Evolutionary conservation across 169 alveolate genomes (phyloP).

Genomic region (Cryptosporidium ryanae): DNA sequence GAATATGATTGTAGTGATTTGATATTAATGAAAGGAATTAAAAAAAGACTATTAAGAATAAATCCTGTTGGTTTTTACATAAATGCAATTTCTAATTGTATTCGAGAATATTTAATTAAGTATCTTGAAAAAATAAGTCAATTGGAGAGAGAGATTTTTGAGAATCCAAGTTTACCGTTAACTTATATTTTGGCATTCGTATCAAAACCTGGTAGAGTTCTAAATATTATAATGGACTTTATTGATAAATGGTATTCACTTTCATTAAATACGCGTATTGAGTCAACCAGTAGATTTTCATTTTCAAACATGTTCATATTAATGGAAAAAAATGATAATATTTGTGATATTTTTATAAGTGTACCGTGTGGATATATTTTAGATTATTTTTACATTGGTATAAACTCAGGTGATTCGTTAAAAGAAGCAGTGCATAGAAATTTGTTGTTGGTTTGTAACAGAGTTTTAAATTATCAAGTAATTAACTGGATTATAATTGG

Average conservation of each 20-base stretch:
- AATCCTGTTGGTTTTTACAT: conserved; percentile 61
- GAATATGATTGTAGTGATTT: not conserved
- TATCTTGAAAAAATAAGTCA: conserved; percentile 44
- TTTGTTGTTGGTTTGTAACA: conserved; percentile 36
- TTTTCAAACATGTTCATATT: conserved; percentile 24
- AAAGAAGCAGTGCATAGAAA: conserved; percentile 30
- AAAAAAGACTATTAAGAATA: conserved; percentile 31
- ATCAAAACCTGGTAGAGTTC: conserved; percentile 20
- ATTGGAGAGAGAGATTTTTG: conserved; percentile 44
- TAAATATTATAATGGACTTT: conserved; percentile 23
- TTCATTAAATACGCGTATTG: conserved; percentile 8
- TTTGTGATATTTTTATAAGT: conserved; percentile 42
- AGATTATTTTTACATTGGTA: conserved; percentile 43
- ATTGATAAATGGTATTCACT: conserved; percentile 58
- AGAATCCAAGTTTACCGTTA: conserved; percentile 40
- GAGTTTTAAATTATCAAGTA: conserved; percentile 53
- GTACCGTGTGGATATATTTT: conserved; percentile 55
- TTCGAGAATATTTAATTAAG: conserved; percentile 35
- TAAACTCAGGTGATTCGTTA: conserved; percentile 20
- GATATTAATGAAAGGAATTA: not conserved
- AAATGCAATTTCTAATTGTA: conserved; percentile 35
- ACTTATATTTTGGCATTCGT: conserved; percentile 33
- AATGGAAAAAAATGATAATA: conserved; percentile 29
- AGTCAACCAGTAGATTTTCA: conserved; percentile 31
- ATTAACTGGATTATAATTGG: conserved; percentile 55